These are phyloP conservation scores for Breynia disticha DNA, from an alignment of 441 rosid genomes.

Conservation along the genomic window DNA sequence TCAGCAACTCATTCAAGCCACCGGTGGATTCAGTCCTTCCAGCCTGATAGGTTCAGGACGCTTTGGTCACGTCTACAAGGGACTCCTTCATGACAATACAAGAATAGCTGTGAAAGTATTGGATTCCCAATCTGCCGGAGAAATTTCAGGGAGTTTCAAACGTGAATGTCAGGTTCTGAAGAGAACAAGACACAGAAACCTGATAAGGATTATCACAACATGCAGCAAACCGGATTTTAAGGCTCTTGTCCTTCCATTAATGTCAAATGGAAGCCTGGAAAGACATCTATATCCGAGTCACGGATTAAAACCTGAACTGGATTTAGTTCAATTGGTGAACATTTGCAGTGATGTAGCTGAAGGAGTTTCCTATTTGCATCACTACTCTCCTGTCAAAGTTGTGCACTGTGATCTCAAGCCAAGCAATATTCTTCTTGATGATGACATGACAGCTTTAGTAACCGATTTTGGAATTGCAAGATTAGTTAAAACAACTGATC, in stretches of 20 bases:
- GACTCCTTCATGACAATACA: slow-evolving; percentile 24
- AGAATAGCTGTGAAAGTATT: slow-evolving; percentile 28
- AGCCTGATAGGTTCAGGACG: slow-evolving; percentile 20
- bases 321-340: slow-evolving; percentile 59
- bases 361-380: slow-evolving; percentile 76
- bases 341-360: slow-evolving; percentile 77
- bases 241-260: slow-evolving; percentile 25
- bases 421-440: slow-evolving; percentile 78
- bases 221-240: slow-evolving; percentile 31
- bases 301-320: slow-evolving; percentile 26
- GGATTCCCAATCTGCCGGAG: slow-evolving; percentile 14
- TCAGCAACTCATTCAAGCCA: slow-evolving; percentile 23
- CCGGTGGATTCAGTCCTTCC: slow-evolving; percentile 20
- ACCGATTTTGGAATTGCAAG: slow-evolving; percentile 81
- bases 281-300: slow-evolving; percentile 46
- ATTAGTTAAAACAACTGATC: slow-evolving; percentile 35
- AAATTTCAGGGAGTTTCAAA: slow-evolving; percentile 19
- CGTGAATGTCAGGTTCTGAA: slow-evolving; percentile 25
- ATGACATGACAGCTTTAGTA: slow-evolving; percentile 79
- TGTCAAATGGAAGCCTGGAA: slow-evolving; percentile 30
- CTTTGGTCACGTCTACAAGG: slow-evolving; percentile 26
- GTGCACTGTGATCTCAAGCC: slow-evolving; percentile 92
- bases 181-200: slow-evolving; percentile 24
- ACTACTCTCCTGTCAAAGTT: slow-evolving; percentile 65
- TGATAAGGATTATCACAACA: slow-evolving; percentile 23